Conservation (phyloP, 192 early-diverging fungal species). For the Linnemannia zychae region DNA sequence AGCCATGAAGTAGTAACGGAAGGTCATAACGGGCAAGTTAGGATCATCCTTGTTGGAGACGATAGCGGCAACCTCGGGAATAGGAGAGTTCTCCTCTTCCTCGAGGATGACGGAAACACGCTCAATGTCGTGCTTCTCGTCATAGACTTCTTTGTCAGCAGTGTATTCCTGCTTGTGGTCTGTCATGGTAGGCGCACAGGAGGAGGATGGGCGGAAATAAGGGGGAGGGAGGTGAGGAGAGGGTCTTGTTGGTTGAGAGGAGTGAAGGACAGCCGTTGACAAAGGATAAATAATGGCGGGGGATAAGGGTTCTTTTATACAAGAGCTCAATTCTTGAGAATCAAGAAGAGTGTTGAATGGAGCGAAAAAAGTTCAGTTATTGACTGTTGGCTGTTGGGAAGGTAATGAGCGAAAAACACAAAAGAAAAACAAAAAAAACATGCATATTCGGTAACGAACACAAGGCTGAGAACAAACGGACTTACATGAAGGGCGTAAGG, state of each 20-base stretch:
- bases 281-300: neutral
- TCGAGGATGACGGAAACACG: slow-evolving; percentile 11
- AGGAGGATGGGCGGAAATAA: neutral
- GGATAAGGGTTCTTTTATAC: slow-evolving; percentile 8
- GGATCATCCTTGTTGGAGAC: slow-evolving; percentile 50
- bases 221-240: neutral
- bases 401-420: too few species aligned
- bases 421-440: too few species aligned
- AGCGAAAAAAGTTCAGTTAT: too few species aligned
- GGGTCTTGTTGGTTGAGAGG: neutral
- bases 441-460: too few species aligned
- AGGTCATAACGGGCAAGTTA: slow-evolving; percentile 56
- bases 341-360: too few species aligned
- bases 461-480: too few species aligned
- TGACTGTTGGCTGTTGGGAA: too few species aligned
- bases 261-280: neutral
- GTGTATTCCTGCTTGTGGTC: slow-evolving; percentile 3
- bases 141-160: slow-evolving; percentile 9
- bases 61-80: slow-evolving; percentile 17
- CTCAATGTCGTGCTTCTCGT: slow-evolving; percentile 8
- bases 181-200: neutral
- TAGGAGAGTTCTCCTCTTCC: slow-evolving; percentile 26
- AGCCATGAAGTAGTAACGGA: slow-evolving; percentile 58
- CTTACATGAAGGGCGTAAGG: too few species aligned
- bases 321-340: too few species aligned